Base-by-base conservation (phyloP, 2,329 filamentous ascomycete genomes). In the Alternaria novae-zelandiae region DNA sequence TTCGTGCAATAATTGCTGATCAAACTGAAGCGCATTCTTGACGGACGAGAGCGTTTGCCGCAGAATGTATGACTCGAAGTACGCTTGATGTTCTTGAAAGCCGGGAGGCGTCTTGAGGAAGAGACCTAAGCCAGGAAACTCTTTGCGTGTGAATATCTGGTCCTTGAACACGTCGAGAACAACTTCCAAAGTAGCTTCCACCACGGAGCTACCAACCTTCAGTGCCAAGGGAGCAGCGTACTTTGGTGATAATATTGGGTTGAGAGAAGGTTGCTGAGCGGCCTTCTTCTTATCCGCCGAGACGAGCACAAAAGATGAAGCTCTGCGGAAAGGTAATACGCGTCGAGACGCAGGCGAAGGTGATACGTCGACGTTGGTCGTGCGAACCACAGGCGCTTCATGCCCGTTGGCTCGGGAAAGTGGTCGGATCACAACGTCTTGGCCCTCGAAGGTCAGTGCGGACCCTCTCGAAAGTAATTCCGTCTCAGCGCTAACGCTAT, bases 31-130 rank as follows among this genome's bases (percentile, higher is more conserved):
- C 21, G 88, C 85, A 61, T 87, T 91, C 32, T 88, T 87, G 15
- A 97, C 82, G 28, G 91, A 88, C 4, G 89, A 86, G 49, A 97
- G 86, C 0, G 92, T 89, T 67, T 90, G 91, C 26, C 90, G 88
- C 20, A 98, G 83, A 4, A 98, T 83, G 75, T 94, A 97, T 0
- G 96, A 97, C 75, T 97, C 93, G 69, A 99, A 97, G 77, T 94
- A 97, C 0, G 94, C 93, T 73, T 97, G 94, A 70, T 98, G 94
- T 76, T 98, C 96, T 70, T 95, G 89, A 73, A 97, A 97, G 0
- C 95, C 94, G 1, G 96, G 93, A 2, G 96, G 96, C 0, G 95
- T 91, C 77, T 96, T 97, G 57, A 92, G 83, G 74, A 93, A 97
- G 10, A 99, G 82, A 0, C 91, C 90, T 57, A 99, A 91, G 0